Evolutionary conservation across 371 early-diverging fungal species (phyloP), one percentile per base, ranked within the genome.

Genomic region (Mucor piriformis): DNA sequence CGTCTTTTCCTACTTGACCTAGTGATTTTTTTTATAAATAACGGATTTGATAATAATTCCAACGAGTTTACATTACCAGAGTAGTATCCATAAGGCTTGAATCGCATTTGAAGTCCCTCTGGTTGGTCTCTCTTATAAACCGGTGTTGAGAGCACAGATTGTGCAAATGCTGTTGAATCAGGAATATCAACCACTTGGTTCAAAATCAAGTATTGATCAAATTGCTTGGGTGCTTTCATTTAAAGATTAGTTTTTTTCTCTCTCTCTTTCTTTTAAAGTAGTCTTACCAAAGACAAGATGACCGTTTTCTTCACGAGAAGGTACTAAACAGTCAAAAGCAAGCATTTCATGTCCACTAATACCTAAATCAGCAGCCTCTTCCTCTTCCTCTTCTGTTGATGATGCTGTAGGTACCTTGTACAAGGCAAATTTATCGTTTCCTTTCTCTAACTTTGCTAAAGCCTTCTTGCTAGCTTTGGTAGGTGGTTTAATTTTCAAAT

Each of bases 301-400:
- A 50, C 74, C 77, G 24, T 70, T 64, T 12, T 69, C 60, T 56
- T 62, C 55, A 40, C 61, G 58, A 35, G 61, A 64, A 35, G 81
- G 81, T 1, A 76, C 54, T 24, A 81, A 47, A 37, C 75, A 75
- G 27, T 72, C 61, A 29, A 81, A 72, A 7, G 68, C 69, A 34
- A 61, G n/a, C 81, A 81, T 77, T 58, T 77, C 81, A 38, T 77
- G 76, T 33, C 81, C 81, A 57, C 81, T 74, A n/a, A 81, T 66
- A 8, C 71, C 76, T 20, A 57, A 37, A 67, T 73, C 69, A n/a
- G 48, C 43, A 13, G 56, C 42, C 15, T 67, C 66, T 5, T 54
- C 69, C 11, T 61, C 53, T 21, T 63, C 59, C 20, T 55, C 59
- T 8, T 43, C 54, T 11, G 12, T 24, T 11, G 56, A 59, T 21